These are phyloP conservation scores for Aureobasidium sp. DNA, from an alignment of 2,329 filamentous ascomycete genomes.

Conservation along the genomic window DNA sequence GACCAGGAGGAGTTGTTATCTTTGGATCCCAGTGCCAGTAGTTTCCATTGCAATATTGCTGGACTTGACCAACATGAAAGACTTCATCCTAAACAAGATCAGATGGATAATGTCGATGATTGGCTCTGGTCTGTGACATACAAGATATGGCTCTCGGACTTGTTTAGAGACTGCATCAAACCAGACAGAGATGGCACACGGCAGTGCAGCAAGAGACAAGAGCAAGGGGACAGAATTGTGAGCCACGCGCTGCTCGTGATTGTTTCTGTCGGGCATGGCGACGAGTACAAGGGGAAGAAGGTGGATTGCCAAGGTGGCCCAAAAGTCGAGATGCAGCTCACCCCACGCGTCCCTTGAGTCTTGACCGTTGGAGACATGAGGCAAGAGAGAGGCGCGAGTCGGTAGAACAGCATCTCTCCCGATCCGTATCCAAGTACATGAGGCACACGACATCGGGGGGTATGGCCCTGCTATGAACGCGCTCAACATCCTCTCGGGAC, in stretches of 20 bases:
- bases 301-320: background rate
- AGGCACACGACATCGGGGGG: background rate
- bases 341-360: conserved; percentile 6
- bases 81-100: conserved; percentile 60
- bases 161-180: conserved; percentile 36
- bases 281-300: background rate
- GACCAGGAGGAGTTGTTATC: conserved; percentile 88
- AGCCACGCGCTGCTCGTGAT: background rate
- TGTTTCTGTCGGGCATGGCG: background rate
- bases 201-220: background rate
- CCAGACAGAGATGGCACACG: conserved; percentile 21
- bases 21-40: conserved; percentile 88
- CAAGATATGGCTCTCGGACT: conserved; percentile 54
- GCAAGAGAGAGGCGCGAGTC: too few species aligned
- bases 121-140: conserved; percentile 29
- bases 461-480: conserved; percentile 71
- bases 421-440: too few species aligned
- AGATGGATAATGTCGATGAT: background rate
- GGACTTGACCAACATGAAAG: conserved; percentile 86
- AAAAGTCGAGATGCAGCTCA: conserved; percentile 7
- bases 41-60: conserved; percentile 70
- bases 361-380: too few species aligned
- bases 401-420: too few species aligned
- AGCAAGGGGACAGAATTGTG: conserved; percentile 6
- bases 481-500: conserved; percentile 80